Evolutionary conservation across 1,139 yeast species (phyloP), one percentile per base, ranked within the genome.

Genomic region (Lodderomyces orthopsilosis): DNA sequence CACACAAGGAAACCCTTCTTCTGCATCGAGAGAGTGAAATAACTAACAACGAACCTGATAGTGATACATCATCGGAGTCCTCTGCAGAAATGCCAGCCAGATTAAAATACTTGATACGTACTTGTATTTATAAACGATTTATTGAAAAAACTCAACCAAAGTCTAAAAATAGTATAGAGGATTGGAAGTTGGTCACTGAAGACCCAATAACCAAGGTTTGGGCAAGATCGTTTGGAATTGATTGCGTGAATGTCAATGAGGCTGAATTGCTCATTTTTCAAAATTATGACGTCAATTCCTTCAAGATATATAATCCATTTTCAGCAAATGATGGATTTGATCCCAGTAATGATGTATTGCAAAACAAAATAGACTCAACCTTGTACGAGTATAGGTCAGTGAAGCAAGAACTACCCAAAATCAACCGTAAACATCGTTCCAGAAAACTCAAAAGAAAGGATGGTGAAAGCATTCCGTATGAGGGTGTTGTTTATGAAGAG

Each of bases 101-200:
- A 46, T 63, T 78, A 44, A 73, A 66, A 46, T 75, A 66, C 49
- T 60, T 81, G 47, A 66, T 81, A 34, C 65, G 81, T 45, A 67
- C 82, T 1, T 75, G 81, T 50, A 62, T 80, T 36, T 70, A 69
- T 42, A 78, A 78, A 54, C 61, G 63, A 36, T 71, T 58, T 46
- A 49, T 74, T 33, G 78, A 75, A 42, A 56, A 52, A 17, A 32
- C 38, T 15, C 38, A 27, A 6, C 35, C 42, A 24, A 39, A 30
- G 12, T 26, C 43, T 14, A 40, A 41, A 10, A 45, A 49, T 21
- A 46, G 51, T 3, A 46, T 50, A 5, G 64, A 65, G 36, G 58
- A 68, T 27, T 81, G 85, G 85, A 63, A 62, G 38, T 59, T 80
- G 24, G 69, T 80, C 4, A 73, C 83, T 2, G 86, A 81, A 55